Evolutionary conservation across 371 early-diverging fungal genomes (phyloP).

Genomic region (Rhizopus arrhizus): DNA sequence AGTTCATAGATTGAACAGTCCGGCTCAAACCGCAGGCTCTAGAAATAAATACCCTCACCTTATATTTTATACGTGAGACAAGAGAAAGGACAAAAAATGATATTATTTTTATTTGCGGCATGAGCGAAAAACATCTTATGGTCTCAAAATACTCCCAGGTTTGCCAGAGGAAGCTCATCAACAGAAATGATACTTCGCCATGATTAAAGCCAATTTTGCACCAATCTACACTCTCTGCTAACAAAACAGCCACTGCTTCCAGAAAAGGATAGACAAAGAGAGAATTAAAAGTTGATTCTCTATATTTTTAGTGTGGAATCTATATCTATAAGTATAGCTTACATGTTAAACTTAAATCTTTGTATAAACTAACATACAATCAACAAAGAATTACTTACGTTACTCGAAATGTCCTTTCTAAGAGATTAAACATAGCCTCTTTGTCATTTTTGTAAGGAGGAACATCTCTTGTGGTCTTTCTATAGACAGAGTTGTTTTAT

Average conservation of each 20-base stretch:
- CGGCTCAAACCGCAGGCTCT: conserved; percentile 19
- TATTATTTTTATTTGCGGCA: conserved; percentile 16
- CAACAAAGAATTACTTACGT: conserved; percentile 18
- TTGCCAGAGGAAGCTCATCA: neutral
- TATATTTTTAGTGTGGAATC: conserved; percentile 21
- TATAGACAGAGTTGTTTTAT: conserved; percentile 19
- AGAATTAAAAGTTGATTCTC: conserved; percentile 23
- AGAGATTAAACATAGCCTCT: conserved; percentile 9
- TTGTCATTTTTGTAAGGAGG: conserved; percentile 17
- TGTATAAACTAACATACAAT: conserved; percentile 17
- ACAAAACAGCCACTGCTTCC: conserved; percentile 14
- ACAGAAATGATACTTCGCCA: conserved; percentile 10
- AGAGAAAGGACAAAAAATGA: conserved; percentile 15
- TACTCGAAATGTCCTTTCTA: conserved; percentile 17
- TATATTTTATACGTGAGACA: conserved; percentile 13
- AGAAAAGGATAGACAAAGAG: conserved; percentile 23
- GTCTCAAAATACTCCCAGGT: neutral
- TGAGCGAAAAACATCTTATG: conserved; percentile 15
- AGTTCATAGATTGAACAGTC: conserved; percentile 1
- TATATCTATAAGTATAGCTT: conserved; percentile 15
- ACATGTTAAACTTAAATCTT: conserved; percentile 18
- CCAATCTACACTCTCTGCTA: conserved; percentile 12
- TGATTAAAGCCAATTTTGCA: conserved; percentile 12
- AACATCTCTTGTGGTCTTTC: conserved; percentile 13
- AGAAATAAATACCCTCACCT: conserved; percentile 17